Conservation (phyloP, 1,284 basidiomycete genomes). For the Irpex sp. region DNA sequence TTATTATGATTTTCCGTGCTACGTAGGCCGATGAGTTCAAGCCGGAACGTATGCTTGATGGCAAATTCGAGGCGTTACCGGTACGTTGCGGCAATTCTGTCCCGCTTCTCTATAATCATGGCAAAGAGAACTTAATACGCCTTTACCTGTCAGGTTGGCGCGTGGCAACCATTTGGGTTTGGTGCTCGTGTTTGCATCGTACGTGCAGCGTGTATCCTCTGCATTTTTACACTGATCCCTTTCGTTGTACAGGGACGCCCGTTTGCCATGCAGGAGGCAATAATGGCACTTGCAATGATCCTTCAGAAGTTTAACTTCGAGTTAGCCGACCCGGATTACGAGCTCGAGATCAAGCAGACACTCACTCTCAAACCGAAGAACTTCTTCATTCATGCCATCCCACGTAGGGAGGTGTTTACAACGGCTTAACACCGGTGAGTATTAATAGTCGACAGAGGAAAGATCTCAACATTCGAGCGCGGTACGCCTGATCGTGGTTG, state of each 20-base stretch:
- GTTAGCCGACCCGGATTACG: constrained; percentile 39
- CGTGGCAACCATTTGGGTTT: constrained; percentile 46
- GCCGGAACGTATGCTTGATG: constrained; percentile 47
- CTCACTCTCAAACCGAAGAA: constrained; percentile 46
- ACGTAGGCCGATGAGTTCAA: constrained; percentile 32
- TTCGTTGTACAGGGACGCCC: constrained; percentile 30
- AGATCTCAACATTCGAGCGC: no score
- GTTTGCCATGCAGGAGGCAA: constrained; percentile 47
- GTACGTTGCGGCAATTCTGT: constrained; percentile 19
- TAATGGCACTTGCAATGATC: constrained; percentile 37
- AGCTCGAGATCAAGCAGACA: constrained; percentile 41
- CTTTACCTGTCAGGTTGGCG: constrained; percentile 30
- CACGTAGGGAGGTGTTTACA: constrained; percentile 22
- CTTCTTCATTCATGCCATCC: constrained; percentile 38
- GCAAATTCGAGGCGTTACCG: constrained; percentile 40
- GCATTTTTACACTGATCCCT: background rate
- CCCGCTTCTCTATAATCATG: background rate
- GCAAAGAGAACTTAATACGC: no score
- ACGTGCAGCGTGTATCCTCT: background rate
- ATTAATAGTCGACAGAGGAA: no score
- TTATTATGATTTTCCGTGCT: background rate
- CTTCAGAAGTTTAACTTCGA: constrained; percentile 44
- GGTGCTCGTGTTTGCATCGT: constrained; percentile 41
- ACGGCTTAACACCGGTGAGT: background rate
- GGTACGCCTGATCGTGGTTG: no score